Conservation (phyloP, 495 filamentous ascomycete genomes). For the Podospora bellae-mahoneyi region DNA sequence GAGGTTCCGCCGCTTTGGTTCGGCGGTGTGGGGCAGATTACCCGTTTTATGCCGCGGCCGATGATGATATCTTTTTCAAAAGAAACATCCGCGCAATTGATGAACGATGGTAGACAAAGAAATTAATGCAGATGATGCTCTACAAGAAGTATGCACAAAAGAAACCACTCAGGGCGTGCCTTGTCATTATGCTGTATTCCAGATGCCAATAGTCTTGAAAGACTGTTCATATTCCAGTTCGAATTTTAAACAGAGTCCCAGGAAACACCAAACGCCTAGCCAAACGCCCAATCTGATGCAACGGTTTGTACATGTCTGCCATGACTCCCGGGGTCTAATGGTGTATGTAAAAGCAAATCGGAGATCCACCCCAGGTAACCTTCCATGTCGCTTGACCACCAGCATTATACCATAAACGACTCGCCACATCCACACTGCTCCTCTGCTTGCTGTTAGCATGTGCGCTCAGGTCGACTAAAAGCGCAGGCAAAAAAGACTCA, state of each 20-base stretch:
- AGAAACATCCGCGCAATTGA: background rate
- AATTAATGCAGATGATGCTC: background rate
- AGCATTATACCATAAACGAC: conserved; percentile 78
- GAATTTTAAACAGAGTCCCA: background rate
- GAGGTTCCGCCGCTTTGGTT: conserved; percentile 18
- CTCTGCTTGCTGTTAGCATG: conserved; percentile 59
- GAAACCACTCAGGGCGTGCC: background rate
- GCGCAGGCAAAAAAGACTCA: conserved; percentile 49
- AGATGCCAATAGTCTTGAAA: background rate
- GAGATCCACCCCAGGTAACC: background rate
- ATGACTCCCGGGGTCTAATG: too few relatives aligned
- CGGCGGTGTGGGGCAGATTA: conserved; percentile 3
- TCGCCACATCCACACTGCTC: conserved; percentile 96
- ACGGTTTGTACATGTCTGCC: background rate
- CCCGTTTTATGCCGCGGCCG: background rate
- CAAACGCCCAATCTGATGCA: conserved; percentile 8
- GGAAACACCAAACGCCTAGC: background rate
- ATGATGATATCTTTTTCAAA: background rate
- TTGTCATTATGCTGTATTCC: background rate
- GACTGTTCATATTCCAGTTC: background rate
- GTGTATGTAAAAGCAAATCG: conserved; percentile 9
- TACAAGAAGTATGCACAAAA: background rate
- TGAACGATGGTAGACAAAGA: too few relatives aligned
- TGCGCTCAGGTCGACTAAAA: background rate
- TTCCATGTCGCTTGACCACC: background rate